Evolutionary conservation across 495 filamentous ascomycete genomes (phyloP).

Genomic region (Talaromyces thailandensis): DNA sequence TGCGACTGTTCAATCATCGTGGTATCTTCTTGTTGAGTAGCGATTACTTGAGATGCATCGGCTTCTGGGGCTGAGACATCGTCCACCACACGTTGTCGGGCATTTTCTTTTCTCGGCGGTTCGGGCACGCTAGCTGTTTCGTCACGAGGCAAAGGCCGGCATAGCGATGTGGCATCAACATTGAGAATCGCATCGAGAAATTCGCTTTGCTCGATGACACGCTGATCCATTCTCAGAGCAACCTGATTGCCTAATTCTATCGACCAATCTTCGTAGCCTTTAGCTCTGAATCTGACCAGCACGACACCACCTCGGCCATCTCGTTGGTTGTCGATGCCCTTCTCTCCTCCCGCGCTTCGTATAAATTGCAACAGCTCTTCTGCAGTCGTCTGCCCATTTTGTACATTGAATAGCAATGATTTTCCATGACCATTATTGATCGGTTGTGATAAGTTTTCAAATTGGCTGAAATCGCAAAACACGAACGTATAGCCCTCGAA

Average conservation of each 20-base stretch:
- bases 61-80: neutral
- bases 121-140: slow-evolving; percentile 1
- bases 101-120: slow-evolving; percentile 12
- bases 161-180: slow-evolving; percentile 61
- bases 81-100: neutral
- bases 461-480: slow-evolving; percentile 74
- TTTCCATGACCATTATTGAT: slow-evolving; percentile 81
- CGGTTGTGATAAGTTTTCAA: slow-evolving; percentile 59
- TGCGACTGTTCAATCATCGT: neutral
- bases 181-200: slow-evolving; percentile 85
- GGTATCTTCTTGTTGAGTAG: neutral
- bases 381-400: slow-evolving; percentile 57
- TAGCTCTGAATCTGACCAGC: slow-evolving; percentile 65
- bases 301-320: slow-evolving; percentile 62
- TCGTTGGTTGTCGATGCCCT: slow-evolving; percentile 53
- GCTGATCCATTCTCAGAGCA: slow-evolving; percentile 62
- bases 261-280: slow-evolving; percentile 61
- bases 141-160: slow-evolving; percentile 47
- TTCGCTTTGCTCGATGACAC: slow-evolving; percentile 81
- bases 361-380: slow-evolving; percentile 74
- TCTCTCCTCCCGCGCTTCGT: slow-evolving; percentile 62
- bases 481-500: slow-evolving; percentile 87
- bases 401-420: slow-evolving; percentile 54
- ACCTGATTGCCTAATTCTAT: slow-evolving; percentile 56
- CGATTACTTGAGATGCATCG: neutral